Evolutionary conservation across 345 rosid species (phyloP).

Genomic region (Viola odorata): DNA sequence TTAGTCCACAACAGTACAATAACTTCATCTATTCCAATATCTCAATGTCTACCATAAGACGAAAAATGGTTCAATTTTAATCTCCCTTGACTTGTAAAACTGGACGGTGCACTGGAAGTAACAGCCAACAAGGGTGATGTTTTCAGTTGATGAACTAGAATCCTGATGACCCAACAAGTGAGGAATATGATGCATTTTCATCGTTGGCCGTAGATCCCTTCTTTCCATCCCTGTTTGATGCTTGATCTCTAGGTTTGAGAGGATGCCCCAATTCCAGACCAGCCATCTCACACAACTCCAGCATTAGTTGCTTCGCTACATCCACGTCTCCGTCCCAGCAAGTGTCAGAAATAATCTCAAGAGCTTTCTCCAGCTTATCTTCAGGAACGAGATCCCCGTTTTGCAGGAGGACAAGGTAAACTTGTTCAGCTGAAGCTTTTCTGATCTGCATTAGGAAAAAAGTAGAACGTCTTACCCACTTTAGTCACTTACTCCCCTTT

Average conservation of each 20-base stretch:
- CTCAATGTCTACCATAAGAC: too few relatives aligned
- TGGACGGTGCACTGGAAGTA: too few relatives aligned
- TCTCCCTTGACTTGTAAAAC: too few relatives aligned
- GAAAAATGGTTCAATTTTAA: too few relatives aligned
- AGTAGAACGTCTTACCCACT: not conserved
- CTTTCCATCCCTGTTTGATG: slow-evolving; percentile 14
- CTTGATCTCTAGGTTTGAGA: slow-evolving; percentile 19
- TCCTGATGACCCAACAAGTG: slow-evolving; percentile 78
- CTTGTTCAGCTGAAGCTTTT: slow-evolving; percentile 67
- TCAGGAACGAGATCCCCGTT: slow-evolving; percentile 50
- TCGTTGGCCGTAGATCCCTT: slow-evolving; percentile 34
- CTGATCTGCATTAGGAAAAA: slow-evolving; percentile 49
- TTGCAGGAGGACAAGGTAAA: slow-evolving; percentile 66
- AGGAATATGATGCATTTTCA: slow-evolving; percentile 84
- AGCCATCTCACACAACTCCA: slow-evolving; percentile 50
- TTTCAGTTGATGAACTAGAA: slow-evolving; percentile 29
- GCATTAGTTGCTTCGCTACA: slow-evolving; percentile 37
- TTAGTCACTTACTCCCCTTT: too few relatives aligned
- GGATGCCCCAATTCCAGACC: slow-evolving; percentile 44
- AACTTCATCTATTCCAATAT: too few relatives aligned
- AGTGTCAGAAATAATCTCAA: slow-evolving; percentile 54
- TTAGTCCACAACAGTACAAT: too few relatives aligned
- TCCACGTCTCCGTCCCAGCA: slow-evolving; percentile 80
- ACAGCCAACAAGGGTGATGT: too few relatives aligned
- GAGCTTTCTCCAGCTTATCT: slow-evolving; percentile 51